These are phyloP conservation scores for Zygotorulaspora sp. DNA, from an alignment of 805 yeast species.

Conservation along the genomic window DNA sequence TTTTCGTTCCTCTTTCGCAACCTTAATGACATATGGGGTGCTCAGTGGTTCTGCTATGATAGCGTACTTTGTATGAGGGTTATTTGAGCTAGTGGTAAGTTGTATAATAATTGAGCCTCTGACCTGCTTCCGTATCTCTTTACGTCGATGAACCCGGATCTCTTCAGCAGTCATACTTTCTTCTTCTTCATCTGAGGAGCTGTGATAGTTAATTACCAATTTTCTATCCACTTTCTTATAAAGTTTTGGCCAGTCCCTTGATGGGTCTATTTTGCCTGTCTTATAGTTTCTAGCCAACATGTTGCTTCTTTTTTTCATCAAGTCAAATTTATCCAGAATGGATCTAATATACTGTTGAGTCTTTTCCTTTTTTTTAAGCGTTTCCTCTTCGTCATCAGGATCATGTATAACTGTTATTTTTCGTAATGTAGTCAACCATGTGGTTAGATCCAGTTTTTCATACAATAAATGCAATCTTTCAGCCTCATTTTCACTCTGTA, in stretches of 20 bases:
- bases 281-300: slow-evolving; percentile 18
- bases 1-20: slow-evolving; percentile 20
- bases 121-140: slow-evolving; percentile 14
- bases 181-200: slow-evolving; percentile 34
- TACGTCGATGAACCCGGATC: slow-evolving; percentile 18
- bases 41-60: slow-evolving; percentile 32
- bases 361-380: slow-evolving; percentile 45
- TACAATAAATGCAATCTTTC: slow-evolving; percentile 43
- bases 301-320: slow-evolving; percentile 23
- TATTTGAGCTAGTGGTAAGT: slow-evolving; percentile 7
- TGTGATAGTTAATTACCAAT: slow-evolving; percentile 22
- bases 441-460: slow-evolving; percentile 42
- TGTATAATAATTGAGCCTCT: slow-evolving; percentile 29
- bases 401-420: slow-evolving; percentile 49
- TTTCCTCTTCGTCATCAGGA: slow-evolving; percentile 45
- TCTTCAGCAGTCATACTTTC: slow-evolving; percentile 18
- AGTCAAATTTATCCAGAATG: slow-evolving; percentile 31
- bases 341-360: slow-evolving; percentile 46
- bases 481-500: slow-evolving; percentile 49
- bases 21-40: slow-evolving; percentile 26
- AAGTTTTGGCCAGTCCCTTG: slow-evolving; percentile 17
- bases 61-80: slow-evolving; percentile 15
- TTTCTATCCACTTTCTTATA: slow-evolving; percentile 24
- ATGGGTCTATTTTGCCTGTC: slow-evolving; percentile 17
- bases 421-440: slow-evolving; percentile 46